Evolutionary conservation across 2,329 filamentous ascomycete species (phyloP).

Genomic region (Hymenoscyphus occultus): DNA sequence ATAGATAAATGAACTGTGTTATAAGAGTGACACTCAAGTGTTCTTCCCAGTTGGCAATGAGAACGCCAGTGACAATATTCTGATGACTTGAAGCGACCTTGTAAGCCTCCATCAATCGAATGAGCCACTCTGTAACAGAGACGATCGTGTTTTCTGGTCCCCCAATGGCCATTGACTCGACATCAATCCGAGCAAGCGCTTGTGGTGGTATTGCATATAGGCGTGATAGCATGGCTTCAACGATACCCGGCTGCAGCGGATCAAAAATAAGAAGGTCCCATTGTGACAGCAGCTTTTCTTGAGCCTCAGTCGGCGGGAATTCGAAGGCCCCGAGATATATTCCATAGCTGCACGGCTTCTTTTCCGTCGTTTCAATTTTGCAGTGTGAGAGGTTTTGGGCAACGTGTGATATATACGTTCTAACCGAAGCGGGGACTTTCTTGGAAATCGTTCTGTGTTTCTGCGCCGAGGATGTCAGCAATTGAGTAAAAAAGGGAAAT

Average conservation of each 20-base stretch:
- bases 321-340: slow-evolving; percentile 43
- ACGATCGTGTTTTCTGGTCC: slow-evolving; percentile 14
- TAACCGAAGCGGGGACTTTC: slow-evolving; percentile 16
- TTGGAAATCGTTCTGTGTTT: slow-evolving; percentile 16
- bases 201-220: slow-evolving; percentile 21
- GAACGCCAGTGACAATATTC: slow-evolving; percentile 24
- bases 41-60: slow-evolving; percentile 26
- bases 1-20: slow-evolving; percentile 26
- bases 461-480: slow-evolving; percentile 10
- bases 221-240: slow-evolving; percentile 35
- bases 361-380: slow-evolving; percentile 18
- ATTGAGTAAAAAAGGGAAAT: background rate
- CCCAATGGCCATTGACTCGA: slow-evolving; percentile 15
- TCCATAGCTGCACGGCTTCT: slow-evolving; percentile 34
- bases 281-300: slow-evolving; percentile 39
- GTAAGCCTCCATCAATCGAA: slow-evolving; percentile 15
- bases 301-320: slow-evolving; percentile 33
- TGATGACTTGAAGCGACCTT: slow-evolving; percentile 20
- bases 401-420: slow-evolving; percentile 20
- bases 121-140: slow-evolving; percentile 21
- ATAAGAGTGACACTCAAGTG: slow-evolving; percentile 18
- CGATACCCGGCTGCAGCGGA: slow-evolving; percentile 39
- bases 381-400: slow-evolving; percentile 19
- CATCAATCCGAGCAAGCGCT: slow-evolving; percentile 27
- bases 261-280: slow-evolving; percentile 46